Conservation (phyloP, 179 eudicot species). For the Pouteria campechiana region DNA sequence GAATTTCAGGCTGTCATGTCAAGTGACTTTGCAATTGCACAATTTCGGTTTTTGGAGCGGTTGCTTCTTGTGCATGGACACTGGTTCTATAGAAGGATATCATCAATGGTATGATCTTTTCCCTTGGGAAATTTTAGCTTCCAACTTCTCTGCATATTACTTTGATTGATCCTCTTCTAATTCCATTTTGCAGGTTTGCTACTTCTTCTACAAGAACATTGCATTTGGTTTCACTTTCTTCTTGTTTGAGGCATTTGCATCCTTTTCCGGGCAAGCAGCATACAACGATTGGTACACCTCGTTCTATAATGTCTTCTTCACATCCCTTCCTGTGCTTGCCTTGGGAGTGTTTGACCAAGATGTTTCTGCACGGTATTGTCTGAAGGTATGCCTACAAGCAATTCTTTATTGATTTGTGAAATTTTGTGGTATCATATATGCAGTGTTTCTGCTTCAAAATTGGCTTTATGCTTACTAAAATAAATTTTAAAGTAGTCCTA, state of each 20-base stretch:
- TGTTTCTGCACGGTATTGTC: constrained; percentile 71
- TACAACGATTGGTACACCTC: constrained; percentile 82
- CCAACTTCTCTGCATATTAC: neutral
- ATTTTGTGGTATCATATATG: neutral
- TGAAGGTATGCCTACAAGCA: constrained; percentile 38
- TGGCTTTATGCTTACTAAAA: neutral
- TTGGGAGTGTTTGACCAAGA: constrained; percentile 85
- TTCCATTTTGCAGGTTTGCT: constrained; percentile 55
- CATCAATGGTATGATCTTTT: constrained; percentile 55
- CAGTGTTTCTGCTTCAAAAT: no score
- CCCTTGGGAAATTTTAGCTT: neutral
- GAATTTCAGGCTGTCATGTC: constrained; percentile 74
- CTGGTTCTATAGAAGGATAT: constrained; percentile 85
- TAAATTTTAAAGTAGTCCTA: no score
- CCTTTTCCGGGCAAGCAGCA: constrained; percentile 67
- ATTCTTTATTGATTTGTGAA: no score
- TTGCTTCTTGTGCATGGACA: constrained; percentile 88
- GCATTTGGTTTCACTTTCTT: constrained; percentile 59
- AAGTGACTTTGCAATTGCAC: constrained; percentile 86
- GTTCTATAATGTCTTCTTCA: constrained; percentile 65
- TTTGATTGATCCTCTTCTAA: neutral
- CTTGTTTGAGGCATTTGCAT: constrained; percentile 59
- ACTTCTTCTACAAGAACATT: constrained; percentile 79
- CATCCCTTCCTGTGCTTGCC: constrained; percentile 74
- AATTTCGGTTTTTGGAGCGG: constrained; percentile 76